These are phyloP conservation scores for Lactarius evosmus DNA, from an alignment of 768 basidiomycete species.

Conservation along the genomic window DNA sequence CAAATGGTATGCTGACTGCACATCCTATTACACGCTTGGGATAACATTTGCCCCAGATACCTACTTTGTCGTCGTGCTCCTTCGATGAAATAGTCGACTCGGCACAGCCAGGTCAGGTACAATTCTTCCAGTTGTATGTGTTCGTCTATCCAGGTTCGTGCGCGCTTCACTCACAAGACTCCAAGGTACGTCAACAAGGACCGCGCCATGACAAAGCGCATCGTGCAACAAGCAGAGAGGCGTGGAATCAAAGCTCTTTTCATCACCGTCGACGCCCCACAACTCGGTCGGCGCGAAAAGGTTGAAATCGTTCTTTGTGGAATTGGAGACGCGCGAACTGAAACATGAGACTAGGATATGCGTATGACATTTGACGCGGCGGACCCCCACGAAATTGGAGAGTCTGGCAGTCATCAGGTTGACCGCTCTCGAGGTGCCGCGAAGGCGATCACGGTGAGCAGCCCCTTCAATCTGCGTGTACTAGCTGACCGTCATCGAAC, in stretches of 20 bases:
- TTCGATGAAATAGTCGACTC: slow-evolving; percentile 96
- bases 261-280: slow-evolving; percentile 97
- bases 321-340: not conserved
- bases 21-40: not conserved
- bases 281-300: slow-evolving; percentile 91
- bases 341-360: slow-evolving; percentile 67
- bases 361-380: slow-evolving; percentile 91
- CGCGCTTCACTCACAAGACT: slow-evolving; percentile 12
- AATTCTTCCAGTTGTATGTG: slow-evolving; percentile 80
- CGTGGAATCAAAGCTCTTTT: slow-evolving; percentile 92
- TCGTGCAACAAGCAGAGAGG: slow-evolving; percentile 86
- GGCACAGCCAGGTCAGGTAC: slow-evolving; percentile 71
- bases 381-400: slow-evolving; percentile 53
- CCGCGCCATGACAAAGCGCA: slow-evolving; percentile 74
- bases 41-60: slow-evolving; percentile 55
- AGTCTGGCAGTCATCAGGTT: slow-evolving; percentile 49
- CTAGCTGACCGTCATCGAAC: not conserved
- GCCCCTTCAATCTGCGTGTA: not conserved
- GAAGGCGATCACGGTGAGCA: slow-evolving; percentile 80
- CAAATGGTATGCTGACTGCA: slow-evolving; percentile 54
- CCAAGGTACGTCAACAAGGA: slow-evolving; percentile 88
- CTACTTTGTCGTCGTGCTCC: slow-evolving; percentile 91
- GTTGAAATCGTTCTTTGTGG: slow-evolving; percentile 30
- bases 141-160: not conserved
- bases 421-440: slow-evolving; percentile 91